A percentile compares a stretch with the other conserved stretches of the same genome.
phyloP scores from a whole-genome alignment of 208 protist genomes.

The Acanthamoeba sp. region DNA sequence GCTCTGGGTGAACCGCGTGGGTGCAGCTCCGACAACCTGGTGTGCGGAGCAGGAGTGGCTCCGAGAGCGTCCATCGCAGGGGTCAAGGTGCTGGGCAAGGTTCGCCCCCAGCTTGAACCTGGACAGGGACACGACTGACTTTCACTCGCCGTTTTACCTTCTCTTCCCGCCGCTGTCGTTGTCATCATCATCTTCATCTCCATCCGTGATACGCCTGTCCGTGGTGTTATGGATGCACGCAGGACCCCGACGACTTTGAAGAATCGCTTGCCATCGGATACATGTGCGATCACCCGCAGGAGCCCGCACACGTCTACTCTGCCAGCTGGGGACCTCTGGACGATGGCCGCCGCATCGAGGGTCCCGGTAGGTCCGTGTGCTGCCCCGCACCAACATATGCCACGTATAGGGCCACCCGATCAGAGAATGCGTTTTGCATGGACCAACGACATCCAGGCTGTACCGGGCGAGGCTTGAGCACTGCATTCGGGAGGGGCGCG shows the following conservation, averaged over 20 bases:
- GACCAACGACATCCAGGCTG: no score
- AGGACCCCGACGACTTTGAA: background rate
- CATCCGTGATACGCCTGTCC: no score
- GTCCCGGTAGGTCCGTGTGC: constrained; percentile 26
- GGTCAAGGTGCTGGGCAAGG: constrained; percentile 51
- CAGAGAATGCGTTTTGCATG: no score
- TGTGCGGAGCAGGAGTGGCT: constrained; percentile 34
- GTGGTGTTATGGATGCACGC: no score
- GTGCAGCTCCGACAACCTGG: background rate
- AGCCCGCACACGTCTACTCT: constrained; percentile 77
- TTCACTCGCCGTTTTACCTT: no score
- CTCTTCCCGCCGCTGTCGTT: no score
- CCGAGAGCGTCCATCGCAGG: constrained; percentile 7
- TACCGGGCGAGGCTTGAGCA: constrained; percentile 50
- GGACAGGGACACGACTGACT: background rate
- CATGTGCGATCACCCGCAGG: constrained; percentile 20
- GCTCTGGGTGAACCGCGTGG: background rate
- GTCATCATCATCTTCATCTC: no score
- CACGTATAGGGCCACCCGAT: no score
- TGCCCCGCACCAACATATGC: no score
- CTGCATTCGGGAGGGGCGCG: constrained; percentile 76
- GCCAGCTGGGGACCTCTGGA: constrained; percentile 83
- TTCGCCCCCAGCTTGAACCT: background rate
- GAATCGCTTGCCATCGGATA: constrained; percentile 37
- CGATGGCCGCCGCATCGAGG: constrained; percentile 79